Base-by-base conservation (phyloP, 768 basidiomycete genomes). In the Flagelloscypha sp. region DNA sequence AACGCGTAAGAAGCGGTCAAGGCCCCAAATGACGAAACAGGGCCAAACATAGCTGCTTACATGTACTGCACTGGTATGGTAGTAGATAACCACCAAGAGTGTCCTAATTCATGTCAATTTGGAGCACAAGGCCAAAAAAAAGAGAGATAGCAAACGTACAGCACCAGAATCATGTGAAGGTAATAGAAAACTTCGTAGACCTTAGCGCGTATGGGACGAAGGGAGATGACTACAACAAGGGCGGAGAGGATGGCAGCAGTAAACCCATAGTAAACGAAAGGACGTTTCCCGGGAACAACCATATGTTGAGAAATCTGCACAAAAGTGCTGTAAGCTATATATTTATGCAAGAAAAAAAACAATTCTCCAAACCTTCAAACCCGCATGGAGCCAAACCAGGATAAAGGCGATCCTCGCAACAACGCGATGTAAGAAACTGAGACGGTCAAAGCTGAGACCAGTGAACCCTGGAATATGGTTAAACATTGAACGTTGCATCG, bases 141-240 rank as follows among this genome's bases (percentile, higher is more conserved):
- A 9, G 7, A 17, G 8, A n/a, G 13, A 5, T 7, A 21, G 24
- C 27, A 18, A 37, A 38, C 68, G 49, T 40, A 70, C 68, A 62
- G 33, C 7, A 65, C 59, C 16, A 64, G 42, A 3, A 65, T 6
- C 35, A 71, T 62, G 47, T 80, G 78, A 0, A 54, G 25, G 18
- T 66, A 48, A 22, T 73, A 55, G 57, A 80, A 81, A 4, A 67
- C 3, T 45, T 79, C 76, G 36, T 76, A 79, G 1, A 45, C 50
- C 5, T 48, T 55, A 3, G 57, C 48, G 7, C 76, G 66, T 15
- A 79, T 44, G 2, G 63, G 65, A 8, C 71, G 66, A 7, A 78
- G 37, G 5, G 74, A 69, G n/a, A 72, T 38, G 11, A 76, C 27
- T 15, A 49, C 53, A 3, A 76, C 40, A n/a, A 74, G 37, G 2